Percentiles rank a stretch among this genome's conserved stretches.
phyloP scores from a whole-genome alignment of 2,329 filamentous ascomycete species.

The Aaosphaeria arxii region DNA sequence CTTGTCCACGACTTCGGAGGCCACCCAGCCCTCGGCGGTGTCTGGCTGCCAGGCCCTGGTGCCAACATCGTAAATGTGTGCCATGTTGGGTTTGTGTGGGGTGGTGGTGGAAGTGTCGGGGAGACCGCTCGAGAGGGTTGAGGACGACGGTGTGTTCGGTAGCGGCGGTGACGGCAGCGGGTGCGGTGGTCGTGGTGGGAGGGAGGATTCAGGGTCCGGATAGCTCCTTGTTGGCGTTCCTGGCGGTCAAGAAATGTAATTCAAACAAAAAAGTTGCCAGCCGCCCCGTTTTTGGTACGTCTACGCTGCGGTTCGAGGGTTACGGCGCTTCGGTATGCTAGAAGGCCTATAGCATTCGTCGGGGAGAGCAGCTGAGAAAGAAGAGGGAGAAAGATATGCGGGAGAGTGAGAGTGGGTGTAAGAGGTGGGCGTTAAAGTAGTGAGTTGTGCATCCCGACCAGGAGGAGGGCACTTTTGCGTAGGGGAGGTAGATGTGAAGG shows the following conservation, averaged over 20 bases:
- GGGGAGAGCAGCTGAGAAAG: neutral
- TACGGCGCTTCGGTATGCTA: neutral
- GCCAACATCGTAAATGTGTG: constrained; percentile 92
- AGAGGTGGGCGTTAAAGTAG: constrained; percentile 8
- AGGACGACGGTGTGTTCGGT: constrained; percentile 24
- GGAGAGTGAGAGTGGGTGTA: neutral
- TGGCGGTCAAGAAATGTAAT: constrained; percentile 10
- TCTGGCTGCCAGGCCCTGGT: constrained; percentile 99
- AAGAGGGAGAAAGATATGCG: neutral
- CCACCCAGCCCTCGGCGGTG: constrained; percentile 91
- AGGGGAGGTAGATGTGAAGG: too few species aligned
- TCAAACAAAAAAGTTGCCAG: neutral
- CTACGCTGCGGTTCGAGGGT: neutral
- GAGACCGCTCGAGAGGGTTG: neutral
- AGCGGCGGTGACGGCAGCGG: constrained; percentile 4
- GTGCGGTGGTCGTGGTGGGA: constrained; percentile 2
- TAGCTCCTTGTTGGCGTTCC: constrained; percentile 18
- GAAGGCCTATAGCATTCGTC: neutral
- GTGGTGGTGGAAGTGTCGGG: constrained; percentile 1
- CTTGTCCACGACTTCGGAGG: constrained; percentile 90
- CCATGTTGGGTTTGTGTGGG: constrained; percentile 55
- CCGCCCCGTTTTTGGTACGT: constrained; percentile 2
- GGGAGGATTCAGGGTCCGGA: constrained; percentile 20
- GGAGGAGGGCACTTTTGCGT: too few species aligned
- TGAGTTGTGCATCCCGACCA: constrained; percentile 20